A percentile compares a stretch with the other conserved stretches of the same genome.
phyloP scores from a whole-genome alignment of 441 rosid genomes.

The Capsella rubella region DNA sequence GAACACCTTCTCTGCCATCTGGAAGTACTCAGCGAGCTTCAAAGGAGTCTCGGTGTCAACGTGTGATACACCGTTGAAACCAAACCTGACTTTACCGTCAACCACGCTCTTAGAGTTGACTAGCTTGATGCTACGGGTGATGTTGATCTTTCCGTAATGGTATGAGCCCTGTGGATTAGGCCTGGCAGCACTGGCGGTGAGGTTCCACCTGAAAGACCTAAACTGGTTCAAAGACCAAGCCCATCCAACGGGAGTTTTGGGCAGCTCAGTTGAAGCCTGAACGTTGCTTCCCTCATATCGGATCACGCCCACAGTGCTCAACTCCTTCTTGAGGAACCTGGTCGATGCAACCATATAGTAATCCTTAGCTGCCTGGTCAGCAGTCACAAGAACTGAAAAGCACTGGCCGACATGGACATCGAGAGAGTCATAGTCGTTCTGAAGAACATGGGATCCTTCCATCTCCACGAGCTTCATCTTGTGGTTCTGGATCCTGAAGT shows the following conservation, averaged over 20 bases:
- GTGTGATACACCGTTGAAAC: slow-evolving; percentile 71
- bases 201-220: slow-evolving; percentile 78
- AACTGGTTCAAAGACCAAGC: slow-evolving; percentile 85
- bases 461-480: slow-evolving; percentile 76
- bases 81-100: slow-evolving; percentile 62
- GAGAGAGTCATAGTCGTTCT: slow-evolving; percentile 68
- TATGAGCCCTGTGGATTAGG: slow-evolving; percentile 86
- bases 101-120: slow-evolving; percentile 46
- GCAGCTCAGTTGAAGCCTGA: slow-evolving; percentile 53
- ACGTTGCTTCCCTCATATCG: slow-evolving; percentile 57
- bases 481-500: slow-evolving; percentile 74
- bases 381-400: slow-evolving; percentile 59
- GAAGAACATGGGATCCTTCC: slow-evolving; percentile 78
- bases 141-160: slow-evolving; percentile 72
- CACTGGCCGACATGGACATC: slow-evolving; percentile 80
- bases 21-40: slow-evolving; percentile 75
- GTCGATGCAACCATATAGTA: slow-evolving; percentile 75
- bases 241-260: slow-evolving; percentile 65
- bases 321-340: slow-evolving; percentile 52
- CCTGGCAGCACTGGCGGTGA: slow-evolving; percentile 80
- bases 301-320: slow-evolving; percentile 56
- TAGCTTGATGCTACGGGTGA: slow-evolving; percentile 69
- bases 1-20: slow-evolving; percentile 57
- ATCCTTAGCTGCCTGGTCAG: slow-evolving; percentile 58
- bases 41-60: slow-evolving; percentile 59